Conservation (phyloP, 805 yeast species). For the Starmerella potacharoeniae region DNA sequence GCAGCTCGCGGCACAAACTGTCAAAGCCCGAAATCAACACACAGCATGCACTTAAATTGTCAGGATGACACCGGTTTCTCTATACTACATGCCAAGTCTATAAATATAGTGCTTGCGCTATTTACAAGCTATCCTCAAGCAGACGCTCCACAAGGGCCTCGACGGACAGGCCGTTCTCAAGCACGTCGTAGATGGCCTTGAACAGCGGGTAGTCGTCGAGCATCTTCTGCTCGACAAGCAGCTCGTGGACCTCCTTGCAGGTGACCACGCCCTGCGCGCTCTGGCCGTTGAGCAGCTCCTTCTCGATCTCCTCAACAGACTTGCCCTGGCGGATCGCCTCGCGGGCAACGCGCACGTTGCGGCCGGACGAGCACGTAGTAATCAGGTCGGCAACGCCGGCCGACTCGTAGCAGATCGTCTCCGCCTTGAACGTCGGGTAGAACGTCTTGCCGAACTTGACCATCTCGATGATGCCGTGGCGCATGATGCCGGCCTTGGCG, state of each 20-base stretch:
- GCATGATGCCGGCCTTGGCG: constrained; percentile 94
- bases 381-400: constrained; percentile 98
- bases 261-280: constrained; percentile 94
- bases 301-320: constrained; percentile 71
- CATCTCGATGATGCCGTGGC: constrained; percentile 87
- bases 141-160: constrained; percentile 38
- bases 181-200: constrained; percentile 69
- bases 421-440: constrained; percentile 60
- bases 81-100: constrained; percentile 2
- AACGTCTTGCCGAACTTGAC: constrained; percentile 73
- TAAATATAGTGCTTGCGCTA: neutral
- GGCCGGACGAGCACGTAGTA: constrained; percentile 95
- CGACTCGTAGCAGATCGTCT: constrained; percentile 83
- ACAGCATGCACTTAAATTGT: neutral
- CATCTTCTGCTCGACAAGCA: constrained; percentile 41
- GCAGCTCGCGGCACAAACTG: too few relatives aligned
- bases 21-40: neutral
- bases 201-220: constrained; percentile 70
- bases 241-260: constrained; percentile 79
- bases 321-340: constrained; percentile 73
- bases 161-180: constrained; percentile 63
- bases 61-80: neutral
- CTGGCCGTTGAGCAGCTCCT: constrained; percentile 82
- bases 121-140: constrained; percentile 11
- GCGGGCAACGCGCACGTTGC: constrained; percentile 85